A percentile compares a stretch with the other conserved stretches of the same genome.
Conservation (phyloP, 148 eudicot genomes). For the Tetragonia tetragonoides region DNA sequence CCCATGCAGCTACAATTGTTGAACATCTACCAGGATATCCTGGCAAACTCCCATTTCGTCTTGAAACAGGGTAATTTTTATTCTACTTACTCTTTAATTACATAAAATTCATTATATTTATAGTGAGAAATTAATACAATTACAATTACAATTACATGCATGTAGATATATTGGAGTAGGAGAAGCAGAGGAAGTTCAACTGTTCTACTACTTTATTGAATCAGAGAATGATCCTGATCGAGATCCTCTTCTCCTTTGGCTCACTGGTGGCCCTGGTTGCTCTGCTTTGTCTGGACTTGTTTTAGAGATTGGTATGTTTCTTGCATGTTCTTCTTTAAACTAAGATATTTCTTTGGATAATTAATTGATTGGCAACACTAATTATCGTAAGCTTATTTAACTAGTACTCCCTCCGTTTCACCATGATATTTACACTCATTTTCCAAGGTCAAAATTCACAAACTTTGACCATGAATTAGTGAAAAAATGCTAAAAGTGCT, state of each 20-base stretch:
- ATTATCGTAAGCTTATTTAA: too few species aligned
- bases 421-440: too few species aligned
- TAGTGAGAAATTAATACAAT: too few species aligned
- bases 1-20: not conserved
- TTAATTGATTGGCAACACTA: too few species aligned
- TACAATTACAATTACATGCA: not conserved
- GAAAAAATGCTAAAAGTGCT: too few species aligned
- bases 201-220: constrained; percentile 20
- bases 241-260: constrained; percentile 23
- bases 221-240: constrained; percentile 16
- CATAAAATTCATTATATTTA: too few species aligned
- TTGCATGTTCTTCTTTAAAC: not conserved
- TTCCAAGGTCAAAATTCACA: too few species aligned
- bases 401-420: too few species aligned
- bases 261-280: constrained; percentile 23
- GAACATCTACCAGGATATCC: constrained; percentile 27
- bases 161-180: constrained; percentile 11
- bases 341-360: too few species aligned
- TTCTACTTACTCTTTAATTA: not conserved
- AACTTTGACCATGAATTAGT: too few species aligned
- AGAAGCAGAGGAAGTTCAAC: constrained; percentile 6
- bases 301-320: constrained; percentile 14
- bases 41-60: constrained; percentile 26
- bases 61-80: not conserved
- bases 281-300: constrained; percentile 12